A percentile compares a stretch with the other conserved stretches of the same genome.
Evolutionary conservation across 2,329 filamentous ascomycete species (phyloP).

Genomic region (Colletotrichum shisoi): DNA sequence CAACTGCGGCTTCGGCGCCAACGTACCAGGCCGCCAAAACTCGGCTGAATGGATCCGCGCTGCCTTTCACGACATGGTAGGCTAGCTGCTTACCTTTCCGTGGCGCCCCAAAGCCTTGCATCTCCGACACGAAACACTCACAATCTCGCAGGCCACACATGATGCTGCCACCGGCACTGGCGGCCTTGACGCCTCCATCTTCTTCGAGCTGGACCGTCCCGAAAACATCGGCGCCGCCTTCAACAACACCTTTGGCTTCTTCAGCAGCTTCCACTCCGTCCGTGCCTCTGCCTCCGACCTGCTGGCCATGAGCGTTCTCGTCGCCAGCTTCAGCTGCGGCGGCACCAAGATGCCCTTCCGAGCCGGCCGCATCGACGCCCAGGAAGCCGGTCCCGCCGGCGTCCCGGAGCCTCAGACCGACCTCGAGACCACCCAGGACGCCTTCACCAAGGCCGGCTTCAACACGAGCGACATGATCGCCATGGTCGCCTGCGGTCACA

Average conservation of each 20-base stretch:
- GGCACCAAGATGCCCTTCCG: constrained; percentile 44
- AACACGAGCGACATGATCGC: constrained; percentile 49
- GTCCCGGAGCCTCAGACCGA: constrained; percentile 47
- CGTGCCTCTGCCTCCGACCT: constrained; percentile 43
- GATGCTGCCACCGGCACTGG: constrained; percentile 40
- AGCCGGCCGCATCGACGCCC: constrained; percentile 46
- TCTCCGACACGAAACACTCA: not conserved
- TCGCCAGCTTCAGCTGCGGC: constrained; percentile 41
- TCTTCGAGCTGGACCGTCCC: constrained; percentile 41
- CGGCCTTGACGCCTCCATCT: constrained; percentile 43
- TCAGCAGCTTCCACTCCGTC: constrained; percentile 40
- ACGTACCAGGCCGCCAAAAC: constrained; percentile 40
- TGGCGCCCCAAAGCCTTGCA: too few species aligned
- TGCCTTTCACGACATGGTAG: constrained; percentile 43
- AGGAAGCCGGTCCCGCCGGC: constrained; percentile 45
- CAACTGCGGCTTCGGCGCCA: constrained; percentile 40
- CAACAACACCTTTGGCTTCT: constrained; percentile 45
- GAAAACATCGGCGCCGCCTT: constrained; percentile 43
- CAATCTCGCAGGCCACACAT: constrained; percentile 38
- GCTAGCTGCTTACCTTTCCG: too few species aligned
- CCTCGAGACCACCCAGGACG: constrained; percentile 42
- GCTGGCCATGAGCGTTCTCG: constrained; percentile 42
- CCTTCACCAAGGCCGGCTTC: constrained; percentile 48
- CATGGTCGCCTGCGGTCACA: constrained; percentile 50
- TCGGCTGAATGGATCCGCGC: constrained; percentile 44